Evolutionary conservation across 169 alveolate genomes (phyloP), one percentile per base, ranked within the genome.

Genomic region (Plasmodium ovale): DNA sequence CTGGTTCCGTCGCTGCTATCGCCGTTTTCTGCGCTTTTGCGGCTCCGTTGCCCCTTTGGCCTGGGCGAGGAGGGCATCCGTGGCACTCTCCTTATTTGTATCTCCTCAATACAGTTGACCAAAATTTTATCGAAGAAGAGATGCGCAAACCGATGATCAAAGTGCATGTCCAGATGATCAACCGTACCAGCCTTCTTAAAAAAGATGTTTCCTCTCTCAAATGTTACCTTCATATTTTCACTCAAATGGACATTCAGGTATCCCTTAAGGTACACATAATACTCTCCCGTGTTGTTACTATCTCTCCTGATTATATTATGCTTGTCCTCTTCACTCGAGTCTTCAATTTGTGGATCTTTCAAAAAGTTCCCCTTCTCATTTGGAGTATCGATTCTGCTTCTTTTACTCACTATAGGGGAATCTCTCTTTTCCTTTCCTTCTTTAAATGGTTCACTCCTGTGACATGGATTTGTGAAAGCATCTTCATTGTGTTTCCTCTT

Each of bases 201-300:
- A 69, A 69, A 69, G 19, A 69, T 44, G 25, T 49, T 69, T n/a
- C 82, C 39, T 31, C 29, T 44, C 16, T 69, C 59, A 69, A 47
- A 69, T 12, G 23, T 12, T 16, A 69, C 65, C 21, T 47, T 35
- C 82, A 21, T 69, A 25, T 69, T 33, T 29, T 53, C 65, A 35
- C 27, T 31, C 47, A 69, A 31, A 25, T 69, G 49, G 14, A 69
- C 82, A 29, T 54, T 35, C 47, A 69, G 47, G 7, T 69, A 19
- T 3, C 82, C 82, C 31, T 49, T 69, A 33, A 69, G 1, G 12
- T 69, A 27, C 3, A 69, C 65, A 69, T 69, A 69, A 44, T 47
- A 25, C 54, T 47, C 21, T 33, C 19, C 4, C n/a, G 16, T 69
- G 19, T 3, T 9, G 3, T 23, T 0, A 33, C 6, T 19, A 21